Evolutionary conservation across 208 protist genomes (phyloP).

Genomic region (Crithidia thermophila): DNA sequence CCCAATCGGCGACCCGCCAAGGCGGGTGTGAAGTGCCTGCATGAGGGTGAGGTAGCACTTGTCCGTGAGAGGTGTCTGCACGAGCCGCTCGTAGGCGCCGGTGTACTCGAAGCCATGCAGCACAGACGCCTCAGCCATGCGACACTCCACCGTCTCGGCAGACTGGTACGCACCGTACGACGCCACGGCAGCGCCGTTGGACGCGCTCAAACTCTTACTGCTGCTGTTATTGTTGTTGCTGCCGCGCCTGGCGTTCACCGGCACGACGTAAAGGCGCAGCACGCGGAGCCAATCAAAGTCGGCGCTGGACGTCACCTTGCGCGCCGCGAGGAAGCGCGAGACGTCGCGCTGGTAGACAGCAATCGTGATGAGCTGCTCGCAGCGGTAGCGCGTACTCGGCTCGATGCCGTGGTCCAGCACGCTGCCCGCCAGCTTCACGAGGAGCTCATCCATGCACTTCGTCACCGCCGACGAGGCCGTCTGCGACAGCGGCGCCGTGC

Average conservation of each 20-base stretch:
- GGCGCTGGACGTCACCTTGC: constrained; percentile 43
- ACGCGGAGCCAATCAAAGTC: constrained; percentile 98
- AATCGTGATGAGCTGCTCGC: constrained; percentile 98
- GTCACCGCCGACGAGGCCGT: constrained; percentile 32
- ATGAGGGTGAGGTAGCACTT: constrained; percentile 99
- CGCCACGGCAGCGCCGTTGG: background rate
- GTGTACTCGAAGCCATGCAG: constrained; percentile 99
- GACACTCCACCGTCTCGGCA: constrained; percentile 78
- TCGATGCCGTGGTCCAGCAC: constrained; percentile 41
- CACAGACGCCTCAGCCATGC: constrained; percentile 97
- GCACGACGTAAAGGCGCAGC: constrained; percentile 94
- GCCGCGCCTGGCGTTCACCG: constrained; percentile 19
- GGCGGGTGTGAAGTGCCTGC: constrained; percentile 96
- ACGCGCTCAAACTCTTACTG: constrained; percentile 7
- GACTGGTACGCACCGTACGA: background rate
- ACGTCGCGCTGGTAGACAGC: constrained; percentile 98
- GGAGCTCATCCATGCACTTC: constrained; percentile 79
- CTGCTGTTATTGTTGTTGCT: constrained; percentile 5
- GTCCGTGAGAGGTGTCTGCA: constrained; percentile 99
- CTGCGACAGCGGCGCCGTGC: background rate
- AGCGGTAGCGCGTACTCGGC: constrained; percentile 78
- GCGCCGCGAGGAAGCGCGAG: constrained; percentile 67
- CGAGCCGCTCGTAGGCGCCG: constrained; percentile 96
- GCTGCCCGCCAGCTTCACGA: constrained; percentile 81
- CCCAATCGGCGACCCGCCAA: constrained; percentile 98